Percentiles rank a stretch among this genome's conserved stretches.
Conservation (phyloP, 2,329 filamentous ascomycete genomes). For the Phaeosphaeria sp. region DNA sequence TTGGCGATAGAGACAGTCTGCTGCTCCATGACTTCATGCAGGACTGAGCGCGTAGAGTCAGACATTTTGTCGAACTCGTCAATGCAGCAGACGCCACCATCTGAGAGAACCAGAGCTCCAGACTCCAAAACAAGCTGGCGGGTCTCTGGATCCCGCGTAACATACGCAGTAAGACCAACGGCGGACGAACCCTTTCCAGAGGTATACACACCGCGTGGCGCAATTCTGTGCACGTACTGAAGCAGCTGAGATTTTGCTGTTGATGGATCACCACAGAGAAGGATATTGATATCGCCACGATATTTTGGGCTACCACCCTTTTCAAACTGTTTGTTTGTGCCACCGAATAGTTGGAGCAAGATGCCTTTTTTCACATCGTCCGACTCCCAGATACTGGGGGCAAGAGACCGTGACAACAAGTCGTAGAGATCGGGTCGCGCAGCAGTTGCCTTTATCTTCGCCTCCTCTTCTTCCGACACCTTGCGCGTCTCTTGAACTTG, state of each 20-base stretch:
- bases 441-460: constrained; percentile 82
- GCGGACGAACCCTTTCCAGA: constrained; percentile 78
- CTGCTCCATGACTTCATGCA: constrained; percentile 84
- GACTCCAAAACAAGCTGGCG: constrained; percentile 77
- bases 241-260: constrained; percentile 96
- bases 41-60: constrained; percentile 73
- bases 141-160: constrained; percentile 76
- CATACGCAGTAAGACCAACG: constrained; percentile 78
- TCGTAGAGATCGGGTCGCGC: constrained; percentile 89
- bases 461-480: constrained; percentile 84
- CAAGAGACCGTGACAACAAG: constrained; percentile 85
- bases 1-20: constrained; percentile 81
- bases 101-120: constrained; percentile 74
- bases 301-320: constrained; percentile 96
- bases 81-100: constrained; percentile 79
- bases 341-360: constrained; percentile 92
- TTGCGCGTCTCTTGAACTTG: constrained; percentile 83
- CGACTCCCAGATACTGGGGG: constrained; percentile 96
- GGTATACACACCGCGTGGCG: constrained; percentile 82
- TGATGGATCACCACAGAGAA: constrained; percentile 95
- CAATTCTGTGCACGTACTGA: constrained; percentile 96
- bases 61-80: constrained; percentile 85
- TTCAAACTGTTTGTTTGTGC: constrained; percentile 96
- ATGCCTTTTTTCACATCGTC: constrained; percentile 99
- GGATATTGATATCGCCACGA: constrained; percentile 94